Base-by-base conservation (phyloP, 139 green algal genomes). In the Diplosphaera chodatii region DNA sequence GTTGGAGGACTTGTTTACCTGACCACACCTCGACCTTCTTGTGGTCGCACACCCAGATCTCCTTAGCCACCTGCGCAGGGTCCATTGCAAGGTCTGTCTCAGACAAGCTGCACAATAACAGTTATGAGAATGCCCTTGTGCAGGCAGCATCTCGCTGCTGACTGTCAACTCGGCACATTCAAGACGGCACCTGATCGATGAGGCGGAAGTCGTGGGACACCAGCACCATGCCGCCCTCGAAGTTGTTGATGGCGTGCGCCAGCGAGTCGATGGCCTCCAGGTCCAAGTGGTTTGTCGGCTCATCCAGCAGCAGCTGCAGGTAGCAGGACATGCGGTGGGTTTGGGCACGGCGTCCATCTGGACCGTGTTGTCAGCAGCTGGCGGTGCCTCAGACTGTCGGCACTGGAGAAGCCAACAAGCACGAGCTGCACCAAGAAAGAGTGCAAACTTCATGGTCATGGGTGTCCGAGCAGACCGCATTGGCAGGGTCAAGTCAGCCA, bases 201-300 rank as follows among this genome's bases (percentile, higher is more conserved):
- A 79, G 74, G 67, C 76, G 65, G 70, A 76, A 77, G 40, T 80
- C 72, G 55, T 81, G 72, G 55, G 32, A 68, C 22, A 81, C 72
- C 37, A 84, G 71, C 30, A 80, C 66, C n/a, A 79, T 32, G 55
- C 74, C 72, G 27, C 70, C 72, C 32, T 76, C 59, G 73, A 69
- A 83, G 69, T 25, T 29, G 25, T 77, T 72, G 64, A 77, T 66
- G 64, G 64, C 72, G 2, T 62, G 3, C 6, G 56, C 56, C 40
- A 83, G 64, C 4, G 68, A 69, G 69, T 83, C 77, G n/a, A 83
- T 70, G 27, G 72, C 69, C 10, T 83, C 77, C 22, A 78, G 67
- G 68, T 78, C 77, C 29, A 97, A 76, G 74, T 98, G 93, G 74
- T 95, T 95, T 37, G 90, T 95, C 34, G 89, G 88, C 82, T 94